Conservation (phyloP, 176 grass and related monocot genomes). For the Alloteropsis semialata region DNA sequence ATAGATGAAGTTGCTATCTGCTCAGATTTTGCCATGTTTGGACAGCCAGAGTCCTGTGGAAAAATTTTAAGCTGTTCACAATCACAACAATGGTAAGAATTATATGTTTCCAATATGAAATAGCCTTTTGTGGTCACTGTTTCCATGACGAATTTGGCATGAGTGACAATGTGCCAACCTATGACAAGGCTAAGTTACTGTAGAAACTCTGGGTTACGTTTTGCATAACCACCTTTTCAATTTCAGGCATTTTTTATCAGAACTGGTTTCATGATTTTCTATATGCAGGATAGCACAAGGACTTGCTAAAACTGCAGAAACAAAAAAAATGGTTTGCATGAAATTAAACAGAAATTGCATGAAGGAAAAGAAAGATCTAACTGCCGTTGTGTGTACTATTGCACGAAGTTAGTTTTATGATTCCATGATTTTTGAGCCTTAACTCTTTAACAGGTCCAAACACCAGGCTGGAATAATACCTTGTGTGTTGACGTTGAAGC, state of each 20-base stretch:
- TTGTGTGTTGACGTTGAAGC: slow-evolving; percentile 49
- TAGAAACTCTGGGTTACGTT: background rate
- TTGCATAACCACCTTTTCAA: background rate
- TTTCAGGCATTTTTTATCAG: background rate
- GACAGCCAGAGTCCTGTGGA: slow-evolving; percentile 20
- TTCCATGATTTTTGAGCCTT: background rate
- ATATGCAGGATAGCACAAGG: background rate
- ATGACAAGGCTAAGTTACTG: background rate
- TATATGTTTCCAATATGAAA: background rate
- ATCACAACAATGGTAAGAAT: background rate
- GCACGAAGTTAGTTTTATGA: slow-evolving; percentile 13
- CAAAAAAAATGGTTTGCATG: background rate
- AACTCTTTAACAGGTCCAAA: background rate
- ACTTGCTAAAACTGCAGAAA: background rate
- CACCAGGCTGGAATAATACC: slow-evolving; percentile 34
- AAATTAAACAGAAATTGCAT: background rate
- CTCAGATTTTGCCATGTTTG: slow-evolving; percentile 23
- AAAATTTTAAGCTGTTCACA: slow-evolving; percentile 12
- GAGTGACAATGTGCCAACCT: background rate
- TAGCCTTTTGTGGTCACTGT: background rate
- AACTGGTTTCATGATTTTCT: background rate
- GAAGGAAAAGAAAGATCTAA: background rate
- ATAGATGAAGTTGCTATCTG: slow-evolving; percentile 14
- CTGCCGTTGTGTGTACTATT: background rate
- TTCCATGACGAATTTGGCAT: background rate